These are phyloP conservation scores for Hawksworthiomyces lignivorus DNA, from an alignment of 2,329 filamentous ascomycete species.

Conservation along the genomic window DNA sequence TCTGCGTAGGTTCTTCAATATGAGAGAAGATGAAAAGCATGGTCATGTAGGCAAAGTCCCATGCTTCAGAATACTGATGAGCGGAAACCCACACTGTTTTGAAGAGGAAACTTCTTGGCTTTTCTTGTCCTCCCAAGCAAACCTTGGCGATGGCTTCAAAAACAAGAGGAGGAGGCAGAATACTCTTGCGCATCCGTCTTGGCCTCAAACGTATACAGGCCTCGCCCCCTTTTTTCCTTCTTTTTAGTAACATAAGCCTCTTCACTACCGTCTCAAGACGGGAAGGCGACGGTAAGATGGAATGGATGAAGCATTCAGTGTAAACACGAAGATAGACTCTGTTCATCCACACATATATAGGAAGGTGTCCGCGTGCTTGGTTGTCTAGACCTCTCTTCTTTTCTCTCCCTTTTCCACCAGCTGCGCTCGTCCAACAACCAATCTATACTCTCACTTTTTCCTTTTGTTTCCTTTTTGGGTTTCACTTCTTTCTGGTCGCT, in stretches of 20 bases:
- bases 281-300: no score
- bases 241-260: no score
- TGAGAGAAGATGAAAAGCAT: no score
- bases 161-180: background rate
- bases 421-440: slow-evolving; percentile 8
- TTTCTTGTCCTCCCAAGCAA: background rate
- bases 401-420: slow-evolving; percentile 2
- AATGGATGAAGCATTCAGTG: no score
- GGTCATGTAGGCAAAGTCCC: no score
- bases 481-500: slow-evolving; percentile 12
- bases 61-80: no score
- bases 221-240: background rate
- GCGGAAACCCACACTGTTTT: no score
- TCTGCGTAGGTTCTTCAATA: no score
- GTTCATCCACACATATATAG: no score
- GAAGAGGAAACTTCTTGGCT: no score
- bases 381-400: background rate
- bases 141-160: slow-evolving; percentile 6
- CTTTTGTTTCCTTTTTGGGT: background rate
- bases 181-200: slow-evolving; percentile 4
- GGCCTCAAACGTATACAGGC: slow-evolving; percentile 4
- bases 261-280: background rate
- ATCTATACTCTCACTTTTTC: background rate
- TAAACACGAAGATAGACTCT: no score
- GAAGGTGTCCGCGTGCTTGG: no score